Percentiles rank a stretch among this genome's conserved stretches.
phyloP scores from a whole-genome alignment of 805 yeast genomes.

The Teunomyces barrocoloradensis region DNA sequence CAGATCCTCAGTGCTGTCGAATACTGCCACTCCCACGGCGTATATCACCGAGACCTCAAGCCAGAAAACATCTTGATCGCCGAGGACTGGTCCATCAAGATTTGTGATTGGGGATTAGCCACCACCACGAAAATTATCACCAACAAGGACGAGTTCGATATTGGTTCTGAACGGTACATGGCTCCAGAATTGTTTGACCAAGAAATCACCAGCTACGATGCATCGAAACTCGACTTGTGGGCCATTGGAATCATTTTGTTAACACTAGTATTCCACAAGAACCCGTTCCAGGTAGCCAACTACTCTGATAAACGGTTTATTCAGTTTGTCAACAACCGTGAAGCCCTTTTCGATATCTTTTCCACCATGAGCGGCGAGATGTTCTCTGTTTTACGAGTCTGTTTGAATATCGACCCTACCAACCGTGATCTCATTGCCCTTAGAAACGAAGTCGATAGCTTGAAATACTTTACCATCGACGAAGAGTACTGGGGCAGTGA shows the following conservation, averaged over 20 bases:
- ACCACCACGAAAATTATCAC: slow-evolving; percentile 51
- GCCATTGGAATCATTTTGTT: slow-evolving; percentile 80
- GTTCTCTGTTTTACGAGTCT: slow-evolving; percentile 75
- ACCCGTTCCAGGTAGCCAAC: slow-evolving; percentile 81
- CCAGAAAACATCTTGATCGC: slow-evolving; percentile 26
- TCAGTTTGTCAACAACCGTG: slow-evolving; percentile 84
- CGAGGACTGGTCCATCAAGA: slow-evolving; percentile 52
- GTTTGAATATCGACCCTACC: slow-evolving; percentile 81
- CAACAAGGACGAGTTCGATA: slow-evolving; percentile 62
- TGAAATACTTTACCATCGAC: slow-evolving; percentile 77
- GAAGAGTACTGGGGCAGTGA: slow-evolving; percentile 58
- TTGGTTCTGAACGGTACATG: slow-evolving; percentile 91
- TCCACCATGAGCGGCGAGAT: slow-evolving; percentile 85
- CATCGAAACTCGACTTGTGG: slow-evolving; percentile 86
- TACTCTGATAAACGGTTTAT: slow-evolving; percentile 77
- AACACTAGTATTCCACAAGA: slow-evolving; percentile 83
- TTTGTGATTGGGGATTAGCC: slow-evolving; percentile 61
- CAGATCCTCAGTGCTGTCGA: slow-evolving; percentile 51
- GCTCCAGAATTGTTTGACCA: slow-evolving; percentile 85
- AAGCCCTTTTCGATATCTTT: slow-evolving; percentile 86
- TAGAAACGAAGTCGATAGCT: slow-evolving; percentile 55
- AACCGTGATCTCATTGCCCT: slow-evolving; percentile 69
- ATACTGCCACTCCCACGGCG: slow-evolving; percentile 46
- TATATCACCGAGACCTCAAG: slow-evolving; percentile 27
- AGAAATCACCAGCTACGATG: slow-evolving; percentile 60